A percentile compares a stretch with the other conserved stretches of the same genome.
Conservation (phyloP, 495 filamentous ascomycete genomes). For the Neurospora hispaniola region DNA sequence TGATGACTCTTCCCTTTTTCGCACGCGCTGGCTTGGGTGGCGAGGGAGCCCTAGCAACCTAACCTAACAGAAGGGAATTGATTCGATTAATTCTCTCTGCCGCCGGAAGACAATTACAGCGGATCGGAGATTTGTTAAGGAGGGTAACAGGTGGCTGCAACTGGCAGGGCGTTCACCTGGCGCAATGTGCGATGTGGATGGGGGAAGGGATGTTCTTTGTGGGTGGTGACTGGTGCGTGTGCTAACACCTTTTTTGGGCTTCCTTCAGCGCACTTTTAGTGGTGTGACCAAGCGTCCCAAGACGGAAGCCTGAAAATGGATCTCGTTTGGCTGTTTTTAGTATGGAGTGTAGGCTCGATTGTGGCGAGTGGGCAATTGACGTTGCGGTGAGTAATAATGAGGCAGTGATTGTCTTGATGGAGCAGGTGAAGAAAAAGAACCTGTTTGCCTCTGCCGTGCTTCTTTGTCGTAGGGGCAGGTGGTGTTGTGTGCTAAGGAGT, state of each 20-base stretch:
- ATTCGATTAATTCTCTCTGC: slow-evolving; percentile 15
- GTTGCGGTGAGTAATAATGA: neutral
- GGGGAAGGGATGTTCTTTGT: neutral
- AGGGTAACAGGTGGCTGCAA: slow-evolving; percentile 36
- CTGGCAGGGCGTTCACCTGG: slow-evolving; percentile 20
- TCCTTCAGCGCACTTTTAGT: slow-evolving; percentile 5
- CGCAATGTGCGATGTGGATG: neutral
- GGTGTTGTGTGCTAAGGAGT: neutral
- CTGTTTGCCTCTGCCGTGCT: neutral
- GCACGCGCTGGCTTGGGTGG: slow-evolving; percentile 22
- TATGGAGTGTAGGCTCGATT: neutral
- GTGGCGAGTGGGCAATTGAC: neutral
- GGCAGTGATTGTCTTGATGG: neutral
- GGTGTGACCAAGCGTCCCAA: slow-evolving; percentile 18
- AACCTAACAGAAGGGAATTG: neutral
- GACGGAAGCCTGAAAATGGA: slow-evolving; percentile 31
- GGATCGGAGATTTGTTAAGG: neutral
- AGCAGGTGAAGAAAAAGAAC: neutral
- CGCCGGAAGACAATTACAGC: slow-evolving; percentile 8
- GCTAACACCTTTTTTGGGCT: neutral
- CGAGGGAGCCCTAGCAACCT: neutral
- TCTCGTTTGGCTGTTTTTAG: slow-evolving; percentile 6
- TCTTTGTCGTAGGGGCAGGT: neutral
- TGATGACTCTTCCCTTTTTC: slow-evolving; percentile 42
- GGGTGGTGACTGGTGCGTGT: neutral